Percentiles rank a stretch among this genome's conserved stretches.
phyloP scores from a whole-genome alignment of 257 asterid genomes.

The Fraxinus cuspidata region DNA sequence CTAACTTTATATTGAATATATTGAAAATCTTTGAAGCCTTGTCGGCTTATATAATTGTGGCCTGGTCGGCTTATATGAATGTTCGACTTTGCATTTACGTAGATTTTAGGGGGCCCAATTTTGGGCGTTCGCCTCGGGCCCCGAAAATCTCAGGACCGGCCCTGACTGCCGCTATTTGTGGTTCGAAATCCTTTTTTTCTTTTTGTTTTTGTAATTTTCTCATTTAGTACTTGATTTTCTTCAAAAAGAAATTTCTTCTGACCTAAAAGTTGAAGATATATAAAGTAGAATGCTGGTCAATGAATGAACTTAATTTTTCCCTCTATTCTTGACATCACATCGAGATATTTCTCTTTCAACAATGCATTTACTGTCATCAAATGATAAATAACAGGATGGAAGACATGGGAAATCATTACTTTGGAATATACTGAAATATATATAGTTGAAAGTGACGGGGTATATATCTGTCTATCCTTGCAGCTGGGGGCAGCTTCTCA shows the following conservation, averaged over 20 bases:
- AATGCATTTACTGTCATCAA: not conserved
- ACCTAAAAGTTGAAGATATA: not conserved
- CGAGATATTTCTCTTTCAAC: not conserved
- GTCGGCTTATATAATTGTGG: no score
- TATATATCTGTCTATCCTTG: slow-evolving; percentile 37
- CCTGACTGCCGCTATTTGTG: no score
- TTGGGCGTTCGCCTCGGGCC: no score
- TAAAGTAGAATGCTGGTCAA: not conserved
- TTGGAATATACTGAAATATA: slow-evolving; percentile 31
- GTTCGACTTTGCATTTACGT: no score
- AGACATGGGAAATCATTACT: not conserved
- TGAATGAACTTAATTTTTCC: no score
- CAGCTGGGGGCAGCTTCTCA: slow-evolving; percentile 53
- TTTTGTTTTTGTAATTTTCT: no score
- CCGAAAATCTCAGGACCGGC: no score
- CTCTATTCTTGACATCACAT: not conserved
- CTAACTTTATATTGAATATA: no score
- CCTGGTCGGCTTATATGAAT: no score
- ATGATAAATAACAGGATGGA: not conserved
- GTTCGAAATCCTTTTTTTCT: no score
- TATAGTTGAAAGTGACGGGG: not conserved
- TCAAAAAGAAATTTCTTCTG: not conserved
- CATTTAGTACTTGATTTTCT: not conserved
- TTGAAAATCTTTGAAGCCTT: no score
- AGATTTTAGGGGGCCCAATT: no score